Conservation (phyloP, 73 alveolate genomes). For the Uronychia setigera region DNA sequence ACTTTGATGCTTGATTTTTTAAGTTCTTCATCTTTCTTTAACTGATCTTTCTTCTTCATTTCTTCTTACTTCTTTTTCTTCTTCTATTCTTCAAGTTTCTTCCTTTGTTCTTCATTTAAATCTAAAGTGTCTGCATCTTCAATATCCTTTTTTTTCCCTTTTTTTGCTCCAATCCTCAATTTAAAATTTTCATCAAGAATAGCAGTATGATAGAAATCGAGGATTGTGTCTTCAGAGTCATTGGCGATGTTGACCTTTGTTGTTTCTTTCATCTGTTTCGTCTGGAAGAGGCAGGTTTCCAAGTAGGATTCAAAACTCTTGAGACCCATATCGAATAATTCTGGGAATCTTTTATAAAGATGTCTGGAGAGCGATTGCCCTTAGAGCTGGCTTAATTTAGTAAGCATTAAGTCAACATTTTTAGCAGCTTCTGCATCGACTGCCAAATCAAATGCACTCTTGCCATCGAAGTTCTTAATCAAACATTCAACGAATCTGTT, state of each 20-base stretch:
- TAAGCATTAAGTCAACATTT: neutral
- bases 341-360: neutral
- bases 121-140: neutral
- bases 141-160: neutral
- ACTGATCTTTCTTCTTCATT: neutral
- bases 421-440: neutral
- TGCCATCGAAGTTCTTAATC: neutral
- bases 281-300: slow-evolving; percentile 20
- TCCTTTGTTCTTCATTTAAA: neutral
- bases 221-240: neutral
- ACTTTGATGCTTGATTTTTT: too few species aligned
- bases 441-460: neutral
- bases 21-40: neutral
- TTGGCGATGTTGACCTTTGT: neutral
- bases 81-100: neutral
- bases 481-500: too few species aligned
- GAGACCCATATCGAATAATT: neutral
- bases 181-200: neutral
- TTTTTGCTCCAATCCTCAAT: neutral
- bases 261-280: slow-evolving; percentile 8
- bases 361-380: neutral
- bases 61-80: neutral
- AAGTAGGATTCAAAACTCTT: neutral
- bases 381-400: neutral
- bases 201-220: too few species aligned